These are phyloP conservation scores for Phaeosphaeria sp. DNA, from an alignment of 2,329 filamentous ascomycete species.

Conservation along the genomic window DNA sequence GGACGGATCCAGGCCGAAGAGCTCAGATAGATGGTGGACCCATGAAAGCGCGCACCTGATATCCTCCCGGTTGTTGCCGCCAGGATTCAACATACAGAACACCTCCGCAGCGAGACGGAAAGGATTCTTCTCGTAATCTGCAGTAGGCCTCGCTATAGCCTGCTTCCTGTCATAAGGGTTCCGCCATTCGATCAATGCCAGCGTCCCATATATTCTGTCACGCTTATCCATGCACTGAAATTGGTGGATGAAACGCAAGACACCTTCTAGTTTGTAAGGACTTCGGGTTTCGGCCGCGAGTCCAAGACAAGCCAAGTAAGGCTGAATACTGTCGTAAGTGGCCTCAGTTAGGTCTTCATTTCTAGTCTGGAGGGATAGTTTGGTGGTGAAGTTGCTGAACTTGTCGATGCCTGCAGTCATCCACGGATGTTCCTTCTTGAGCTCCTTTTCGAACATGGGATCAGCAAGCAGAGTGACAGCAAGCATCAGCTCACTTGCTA, in stretches of 20 bases:
- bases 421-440: not conserved
- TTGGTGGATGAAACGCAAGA: not conserved
- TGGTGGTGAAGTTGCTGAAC: not conserved
- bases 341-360: not conserved
- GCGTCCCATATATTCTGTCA: slow-evolving; percentile 1
- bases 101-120: not conserved
- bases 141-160: not conserved
- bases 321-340: not conserved
- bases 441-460: too few relatives aligned
- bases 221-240: slow-evolving; percentile 1
- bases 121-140: slow-evolving; percentile 1
- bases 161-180: too few relatives aligned
- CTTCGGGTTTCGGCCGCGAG: not conserved
- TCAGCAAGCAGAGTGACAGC: not conserved
- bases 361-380: not conserved
- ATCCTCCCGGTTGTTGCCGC: too few relatives aligned
- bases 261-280: not conserved
- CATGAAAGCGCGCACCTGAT: too few relatives aligned
- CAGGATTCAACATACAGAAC: too few relatives aligned
- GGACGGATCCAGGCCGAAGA: too few relatives aligned
- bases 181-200: not conserved
- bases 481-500: not conserved
- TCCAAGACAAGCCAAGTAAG: not conserved
- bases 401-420: not conserved
- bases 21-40: too few relatives aligned